Base-by-base conservation (phyloP, 2,329 filamentous ascomycete species). In the Microcera coccophila region DNA sequence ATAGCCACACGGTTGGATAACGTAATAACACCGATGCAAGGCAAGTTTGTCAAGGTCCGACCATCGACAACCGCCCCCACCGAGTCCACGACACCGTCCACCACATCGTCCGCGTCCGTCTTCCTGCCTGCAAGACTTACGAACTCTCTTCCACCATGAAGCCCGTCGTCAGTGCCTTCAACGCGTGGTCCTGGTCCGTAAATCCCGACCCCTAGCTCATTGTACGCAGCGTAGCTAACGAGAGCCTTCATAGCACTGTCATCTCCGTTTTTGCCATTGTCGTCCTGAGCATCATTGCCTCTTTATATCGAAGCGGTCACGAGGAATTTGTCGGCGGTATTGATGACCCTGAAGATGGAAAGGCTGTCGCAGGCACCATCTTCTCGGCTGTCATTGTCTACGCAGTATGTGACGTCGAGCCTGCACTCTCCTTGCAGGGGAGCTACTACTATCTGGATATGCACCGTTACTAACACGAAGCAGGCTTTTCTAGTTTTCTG, bases 401-500 rank as follows among this genome's bases (percentile, higher is more conserved):
- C 63, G 80, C 76, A 54, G 91, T 96, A 83, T 54, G 87, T 81
- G 33, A 24, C 37, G 24, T 19, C 32, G 24, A 22, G 8, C 21
- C 39, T 37, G 24, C n/a, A 32, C 29, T 22, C 12, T 38, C 18
- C 29, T 4, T 20, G n/a, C n/a, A n/a, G n/a, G n/a, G n/a, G n/a
- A n/a, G n/a, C n/a, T n/a, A n/a, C n/a, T n/a, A n/a, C n/a, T 26
- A 31, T 38, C 17, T 17, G 24, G 11, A 14, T 15, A 40, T 14
- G 28, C 16, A 38, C 50, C 56, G n/a, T 47, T 39, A 11, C n/a
- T n/a, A n/a, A n/a, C n/a, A n/a, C 2, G 17, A 16, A 24, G 16
- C 53, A 94, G 90, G 82, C 77, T 15, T 97, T 97, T 75, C 79
- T 96, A 43, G 76, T 94, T 38, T 96, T 95, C 71, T 97, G 91